Evolutionary conservation across 257 asterid species (phyloP).

Genomic region (Forsythia suspensa): DNA sequence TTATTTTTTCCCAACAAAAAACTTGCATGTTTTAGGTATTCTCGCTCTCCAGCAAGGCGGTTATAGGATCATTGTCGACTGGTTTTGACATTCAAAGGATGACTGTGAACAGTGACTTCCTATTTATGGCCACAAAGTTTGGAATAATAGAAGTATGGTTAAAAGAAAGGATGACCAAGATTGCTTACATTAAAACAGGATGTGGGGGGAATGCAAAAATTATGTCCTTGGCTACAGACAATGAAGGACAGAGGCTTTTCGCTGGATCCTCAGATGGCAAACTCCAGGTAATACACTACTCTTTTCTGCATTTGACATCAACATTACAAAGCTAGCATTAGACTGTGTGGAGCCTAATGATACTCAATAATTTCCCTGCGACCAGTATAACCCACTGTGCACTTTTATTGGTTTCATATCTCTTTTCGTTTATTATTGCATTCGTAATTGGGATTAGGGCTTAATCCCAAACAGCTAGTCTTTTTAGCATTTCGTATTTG

Average conservation of each 20-base stretch:
- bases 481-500: neutral
- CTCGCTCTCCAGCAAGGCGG: conserved; percentile 67
- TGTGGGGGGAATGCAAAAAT: conserved; percentile 44
- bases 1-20: neutral
- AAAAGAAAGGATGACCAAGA: conserved; percentile 52
- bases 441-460: neutral
- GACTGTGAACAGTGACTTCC: conserved; percentile 53
- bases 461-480: neutral
- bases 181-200: conserved; percentile 47
- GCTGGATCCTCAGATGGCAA: conserved; percentile 71
- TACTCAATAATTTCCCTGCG: neutral
- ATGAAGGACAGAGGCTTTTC: conserved; percentile 66
- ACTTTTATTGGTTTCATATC: neutral
- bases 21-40: conserved; percentile 48
- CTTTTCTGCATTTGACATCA: neutral
- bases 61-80: conserved; percentile 53
- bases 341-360: neutral
- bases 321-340: neutral
- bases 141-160: conserved; percentile 76
- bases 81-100: conserved; percentile 53
- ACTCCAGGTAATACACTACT: conserved; percentile 49
- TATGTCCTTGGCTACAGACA: conserved; percentile 48
- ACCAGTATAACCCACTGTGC: neutral
- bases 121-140: conserved; percentile 63
- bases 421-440: neutral